Percentiles rank a stretch among this genome's conserved stretches.
These are phyloP conservation scores for Sclerotinia sclerotiorum DNA, from an alignment of 2,329 filamentous ascomycete species.

Conservation along the genomic window DNA sequence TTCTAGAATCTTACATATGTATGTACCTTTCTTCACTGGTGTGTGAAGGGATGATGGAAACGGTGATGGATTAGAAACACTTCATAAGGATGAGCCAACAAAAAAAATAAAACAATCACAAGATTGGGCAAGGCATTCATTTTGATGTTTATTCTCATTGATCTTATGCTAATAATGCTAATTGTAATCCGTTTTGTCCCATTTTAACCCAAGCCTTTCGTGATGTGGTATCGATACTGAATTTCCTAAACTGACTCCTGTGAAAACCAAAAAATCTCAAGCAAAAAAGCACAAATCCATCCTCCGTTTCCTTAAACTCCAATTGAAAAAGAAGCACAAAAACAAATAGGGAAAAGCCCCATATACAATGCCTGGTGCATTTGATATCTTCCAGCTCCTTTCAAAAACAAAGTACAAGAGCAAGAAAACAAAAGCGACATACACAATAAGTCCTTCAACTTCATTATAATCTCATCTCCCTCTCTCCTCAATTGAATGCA, in stretches of 20 bases:
- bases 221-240: constrained; percentile 17
- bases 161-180: constrained; percentile 8
- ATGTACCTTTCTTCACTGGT: no score
- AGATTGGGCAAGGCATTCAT: not conserved
- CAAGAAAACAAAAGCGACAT: not conserved
- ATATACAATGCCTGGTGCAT: not conserved
- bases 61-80: not conserved
- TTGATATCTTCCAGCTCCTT: not conserved
- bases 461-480: not conserved
- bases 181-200: not conserved
- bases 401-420: not conserved
- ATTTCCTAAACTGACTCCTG: constrained; percentile 15
- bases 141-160: constrained; percentile 6
- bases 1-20: no score
- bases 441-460: not conserved
- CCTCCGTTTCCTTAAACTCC: not conserved
- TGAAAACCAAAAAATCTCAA: not conserved
- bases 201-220: constrained; percentile 7
- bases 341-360: no score
- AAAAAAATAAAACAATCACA: not conserved
- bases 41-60: no score
- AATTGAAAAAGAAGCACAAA: not conserved
- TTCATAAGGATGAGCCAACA: no score
- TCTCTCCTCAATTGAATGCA: not conserved
- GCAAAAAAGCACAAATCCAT: not conserved